Conservation (phyloP, 208 protist genomes). For the Crithidia acanthocephali region DNA sequence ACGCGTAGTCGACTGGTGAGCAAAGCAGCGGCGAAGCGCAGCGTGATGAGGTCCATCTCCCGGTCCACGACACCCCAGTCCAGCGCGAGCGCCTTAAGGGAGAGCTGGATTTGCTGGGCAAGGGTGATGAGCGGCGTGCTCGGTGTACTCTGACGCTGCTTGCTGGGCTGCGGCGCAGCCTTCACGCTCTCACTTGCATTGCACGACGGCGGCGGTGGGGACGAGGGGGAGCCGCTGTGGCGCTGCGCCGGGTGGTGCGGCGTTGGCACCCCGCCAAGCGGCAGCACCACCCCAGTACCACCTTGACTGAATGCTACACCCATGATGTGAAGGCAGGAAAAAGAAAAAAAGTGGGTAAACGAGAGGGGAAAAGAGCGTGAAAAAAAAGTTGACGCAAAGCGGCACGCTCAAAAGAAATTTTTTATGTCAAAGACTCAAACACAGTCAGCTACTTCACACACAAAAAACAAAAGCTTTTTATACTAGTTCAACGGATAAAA, state of each 20-base stretch:
- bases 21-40: slow-evolving; percentile 11
- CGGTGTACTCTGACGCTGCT: too few relatives aligned
- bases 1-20: slow-evolving; percentile 27
- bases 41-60: slow-evolving; percentile 22
- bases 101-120: slow-evolving; percentile 13
- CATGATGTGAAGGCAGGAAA: slow-evolving; percentile 10
- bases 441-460: too few relatives aligned
- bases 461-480: too few relatives aligned
- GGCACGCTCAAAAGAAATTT: too few relatives aligned
- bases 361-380: slow-evolving; percentile 2
- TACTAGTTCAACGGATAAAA: too few relatives aligned
- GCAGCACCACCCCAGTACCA: neutral
- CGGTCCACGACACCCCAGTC: slow-evolving; percentile 26
- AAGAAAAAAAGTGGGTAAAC: slow-evolving; percentile 11
- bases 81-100: slow-evolving; percentile 13
- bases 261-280: neutral
- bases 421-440: too few relatives aligned
- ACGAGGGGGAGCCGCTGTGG: neutral
- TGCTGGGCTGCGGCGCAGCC: too few relatives aligned
- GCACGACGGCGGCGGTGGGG: neutral
- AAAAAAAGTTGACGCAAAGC: too few relatives aligned
- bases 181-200: too few relatives aligned
- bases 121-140: neutral
- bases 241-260: neutral
- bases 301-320: slow-evolving; percentile 21